A percentile compares a stretch with the other conserved stretches of the same genome.
Evolutionary conservation across 2,329 filamentous ascomycete genomes (phyloP).

Genomic region (Karstenula rhodostoma): DNA sequence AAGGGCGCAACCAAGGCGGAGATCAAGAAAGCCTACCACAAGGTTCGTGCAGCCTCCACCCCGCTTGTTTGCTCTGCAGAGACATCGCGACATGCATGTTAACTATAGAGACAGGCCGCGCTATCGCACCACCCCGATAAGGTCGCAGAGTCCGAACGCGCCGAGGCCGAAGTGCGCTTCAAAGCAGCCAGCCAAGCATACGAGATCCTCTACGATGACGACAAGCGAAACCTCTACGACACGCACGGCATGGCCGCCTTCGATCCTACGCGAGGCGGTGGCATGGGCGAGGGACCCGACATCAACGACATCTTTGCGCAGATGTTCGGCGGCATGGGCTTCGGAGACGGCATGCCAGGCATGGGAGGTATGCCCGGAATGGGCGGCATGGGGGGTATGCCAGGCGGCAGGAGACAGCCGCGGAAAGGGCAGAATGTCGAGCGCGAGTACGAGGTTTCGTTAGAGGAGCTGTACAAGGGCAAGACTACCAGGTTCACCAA

Average conservation of each 20-base stretch:
- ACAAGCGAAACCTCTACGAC: slow-evolving; percentile 92
- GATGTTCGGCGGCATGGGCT: slow-evolving; percentile 75
- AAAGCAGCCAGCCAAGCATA: slow-evolving; percentile 94
- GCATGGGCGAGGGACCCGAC: slow-evolving; percentile 72
- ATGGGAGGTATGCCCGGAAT: slow-evolving; percentile 65
- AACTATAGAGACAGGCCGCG: slow-evolving; percentile 68
- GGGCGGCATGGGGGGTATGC: slow-evolving; percentile 60
- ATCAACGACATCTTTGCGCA: slow-evolving; percentile 92
- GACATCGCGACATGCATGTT: slow-evolving; percentile 10
- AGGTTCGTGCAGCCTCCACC: slow-evolving; percentile 64
- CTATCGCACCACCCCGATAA: slow-evolving; percentile 94
- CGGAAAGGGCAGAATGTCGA: slow-evolving; percentile 83
- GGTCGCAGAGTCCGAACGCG: slow-evolving; percentile 83
- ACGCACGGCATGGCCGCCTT: slow-evolving; percentile 96
- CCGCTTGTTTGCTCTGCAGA: slow-evolving; percentile 13
- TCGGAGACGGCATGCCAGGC: slow-evolving; percentile 59
- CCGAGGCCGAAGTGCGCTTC: slow-evolving; percentile 88
- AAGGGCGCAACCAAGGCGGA: slow-evolving; percentile 77
- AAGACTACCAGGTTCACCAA: slow-evolving; percentile 97
- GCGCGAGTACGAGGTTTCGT: slow-evolving; percentile 85
- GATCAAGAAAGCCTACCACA: slow-evolving; percentile 96
- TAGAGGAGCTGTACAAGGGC: slow-evolving; percentile 97
- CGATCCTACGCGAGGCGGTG: slow-evolving; percentile 75
- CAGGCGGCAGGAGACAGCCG: slow-evolving; percentile 60
- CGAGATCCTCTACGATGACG: slow-evolving; percentile 95